Evolutionary conservation across 352 stramenopile species (phyloP), one percentile per base, ranked within the genome.

Genomic region (Phytophthora capsici): DNA sequence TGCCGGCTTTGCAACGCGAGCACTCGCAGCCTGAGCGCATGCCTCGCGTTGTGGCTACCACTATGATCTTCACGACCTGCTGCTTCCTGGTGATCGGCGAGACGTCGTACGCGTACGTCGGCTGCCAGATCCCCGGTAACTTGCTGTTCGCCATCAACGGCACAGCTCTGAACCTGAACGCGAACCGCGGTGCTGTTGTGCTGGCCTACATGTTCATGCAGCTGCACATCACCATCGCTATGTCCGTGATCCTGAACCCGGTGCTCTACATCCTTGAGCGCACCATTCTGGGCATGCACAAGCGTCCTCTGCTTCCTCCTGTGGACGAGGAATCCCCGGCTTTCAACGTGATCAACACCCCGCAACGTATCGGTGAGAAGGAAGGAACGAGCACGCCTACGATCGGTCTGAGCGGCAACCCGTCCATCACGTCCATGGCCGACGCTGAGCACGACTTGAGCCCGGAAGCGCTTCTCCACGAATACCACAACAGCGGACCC

Each of bases 151-250:
- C 81, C 4, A 85, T 90, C 44, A 75, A 66, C 17, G 70, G 69
- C 17, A 73, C 74, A 1, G 71, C 72, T 12, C 57, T 89, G 6
- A 62, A 83, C 51, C 63, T 89, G 48, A 48, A 75, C 28, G 63
- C 80, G 4, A 76, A 78, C 55, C 69, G 78, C 17, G 80, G 78
- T 61, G 68, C 66, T 54, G 75, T 86, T 52, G 75, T 86, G 51
- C 60, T 86, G 14, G 80, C 73, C 12, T 89, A 82, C 49, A 66
- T 82, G 59, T 86, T 82, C 69, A 88, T 88, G 79, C 79, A 86
- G 61, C 44, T 88, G 51, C 79, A 88, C 61, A 82, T 88, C 61
- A 82, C 75, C 46, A 86, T 88, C 57, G 79, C 77, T 4, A 78
- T 86, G 59, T 80, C 75, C 22, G 75, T 86, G 25, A 86, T 88